Conservation (phyloP, 2,329 filamentous ascomycete genomes). For the Talaromyces sp. region DNA sequence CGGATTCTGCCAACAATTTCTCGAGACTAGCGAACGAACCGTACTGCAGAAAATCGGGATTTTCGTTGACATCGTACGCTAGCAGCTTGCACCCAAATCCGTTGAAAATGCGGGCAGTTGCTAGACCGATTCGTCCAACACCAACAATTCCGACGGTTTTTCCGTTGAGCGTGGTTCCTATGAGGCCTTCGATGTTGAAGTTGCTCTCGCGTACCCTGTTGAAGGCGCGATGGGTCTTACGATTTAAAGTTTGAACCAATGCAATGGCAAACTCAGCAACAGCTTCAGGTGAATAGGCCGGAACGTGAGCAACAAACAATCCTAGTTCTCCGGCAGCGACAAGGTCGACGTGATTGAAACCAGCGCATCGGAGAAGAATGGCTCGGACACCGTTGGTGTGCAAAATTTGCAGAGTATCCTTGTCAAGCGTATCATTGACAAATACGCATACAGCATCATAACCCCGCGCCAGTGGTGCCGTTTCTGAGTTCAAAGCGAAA, state of each 20-base stretch:
- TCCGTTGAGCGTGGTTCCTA: conserved; percentile 58
- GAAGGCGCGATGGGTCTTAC: conserved; percentile 65
- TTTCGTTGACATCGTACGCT: conserved; percentile 58
- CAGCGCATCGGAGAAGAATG: conserved; percentile 64
- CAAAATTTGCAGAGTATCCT: conserved; percentile 51
- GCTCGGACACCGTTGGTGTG: conserved; percentile 52
- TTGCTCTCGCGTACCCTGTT: conserved; percentile 67
- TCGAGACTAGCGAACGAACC: conserved; percentile 56
- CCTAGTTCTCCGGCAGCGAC: conserved; percentile 51
- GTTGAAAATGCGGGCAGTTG: conserved; percentile 58
- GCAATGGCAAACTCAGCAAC: conserved; percentile 69
- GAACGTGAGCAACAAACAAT: conserved; percentile 63
- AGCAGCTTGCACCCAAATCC: conserved; percentile 64
- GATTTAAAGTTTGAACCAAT: conserved; percentile 64
- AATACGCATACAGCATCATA: conserved; percentile 63
- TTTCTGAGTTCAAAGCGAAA: conserved; percentile 55
- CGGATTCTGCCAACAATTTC: conserved; percentile 52
- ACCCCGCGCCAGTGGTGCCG: conserved; percentile 52
- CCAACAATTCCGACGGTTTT: conserved; percentile 64
- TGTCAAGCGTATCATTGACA: conserved; percentile 61
- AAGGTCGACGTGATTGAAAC: conserved; percentile 66
- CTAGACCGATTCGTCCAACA: conserved; percentile 62
- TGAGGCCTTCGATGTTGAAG: conserved; percentile 59
- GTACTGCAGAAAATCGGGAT: conserved; percentile 46
- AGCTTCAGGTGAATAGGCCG: conserved; percentile 65